phyloP scores from a whole-genome alignment of 306 rosid species.

The Gastrolobium villosum region DNA sequence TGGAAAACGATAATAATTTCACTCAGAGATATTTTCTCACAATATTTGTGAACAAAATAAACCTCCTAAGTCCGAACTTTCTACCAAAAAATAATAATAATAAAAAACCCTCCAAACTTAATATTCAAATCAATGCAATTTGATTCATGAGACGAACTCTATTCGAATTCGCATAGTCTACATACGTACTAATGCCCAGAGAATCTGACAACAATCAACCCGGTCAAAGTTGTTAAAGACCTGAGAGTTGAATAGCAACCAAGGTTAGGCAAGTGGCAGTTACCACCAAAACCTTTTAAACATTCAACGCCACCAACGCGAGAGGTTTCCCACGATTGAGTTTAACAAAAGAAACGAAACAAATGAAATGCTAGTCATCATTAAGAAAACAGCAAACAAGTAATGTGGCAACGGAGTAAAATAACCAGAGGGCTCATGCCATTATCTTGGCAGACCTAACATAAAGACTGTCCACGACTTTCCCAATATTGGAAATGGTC shows the following conservation, averaged over 20 bases:
- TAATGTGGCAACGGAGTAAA: slow-evolving; percentile 20
- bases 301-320: slow-evolving; percentile 10
- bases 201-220: background rate
- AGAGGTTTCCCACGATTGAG: slow-evolving; percentile 30
- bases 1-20: background rate
- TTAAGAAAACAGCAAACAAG: slow-evolving; percentile 40
- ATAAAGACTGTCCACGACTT: slow-evolving; percentile 94
- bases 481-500: slow-evolving; percentile 86
- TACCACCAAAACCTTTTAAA: slow-evolving; percentile 26
- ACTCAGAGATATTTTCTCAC: background rate
- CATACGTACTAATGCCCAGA: background rate
- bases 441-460: slow-evolving; percentile 95
- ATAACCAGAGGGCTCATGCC: slow-evolving; percentile 61
- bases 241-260: background rate
- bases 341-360: slow-evolving; percentile 36
- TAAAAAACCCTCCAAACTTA: background rate
- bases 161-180: background rate
- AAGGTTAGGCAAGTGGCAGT: background rate
- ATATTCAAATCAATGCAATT: background rate
- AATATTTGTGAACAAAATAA: background rate
- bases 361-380: slow-evolving; percentile 43
- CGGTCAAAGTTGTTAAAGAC: background rate
- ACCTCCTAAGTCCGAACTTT: background rate
- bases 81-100: too few relatives aligned
- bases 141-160: background rate